Percentiles rank a stretch among this genome's conserved stretches.
Evolutionary conservation across 192 early-diverging fungal genomes (phyloP).

Genomic region (Coemansia sp.): DNA sequence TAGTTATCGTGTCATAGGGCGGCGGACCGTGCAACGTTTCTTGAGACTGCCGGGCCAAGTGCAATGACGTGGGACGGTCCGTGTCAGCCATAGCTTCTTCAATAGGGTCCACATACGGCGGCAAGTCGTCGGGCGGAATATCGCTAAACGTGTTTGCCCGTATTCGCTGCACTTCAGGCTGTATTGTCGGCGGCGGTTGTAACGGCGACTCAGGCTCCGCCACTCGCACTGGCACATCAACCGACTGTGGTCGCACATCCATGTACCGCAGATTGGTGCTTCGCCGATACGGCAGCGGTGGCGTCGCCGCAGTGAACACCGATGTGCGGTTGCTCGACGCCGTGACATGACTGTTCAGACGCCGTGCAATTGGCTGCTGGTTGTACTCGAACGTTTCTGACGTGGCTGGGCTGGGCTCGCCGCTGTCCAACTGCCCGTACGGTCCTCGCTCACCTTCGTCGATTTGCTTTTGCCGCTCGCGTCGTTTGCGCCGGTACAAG

Average conservation of each 20-base stretch:
- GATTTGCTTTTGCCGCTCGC: not conserved
- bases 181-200: constrained; percentile 9
- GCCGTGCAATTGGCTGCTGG: constrained; percentile 6
- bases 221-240: not conserved
- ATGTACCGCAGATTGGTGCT: not conserved
- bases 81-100: constrained; percentile 34
- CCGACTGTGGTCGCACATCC: not conserved
- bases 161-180: constrained; percentile 13
- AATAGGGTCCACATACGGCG: constrained; percentile 51
- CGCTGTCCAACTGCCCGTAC: constrained; percentile 16
- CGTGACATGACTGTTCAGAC: not conserved
- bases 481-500: constrained; percentile 7
- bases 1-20: constrained; percentile 31
- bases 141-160: constrained; percentile 43
- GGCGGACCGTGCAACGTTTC: constrained; percentile 18
- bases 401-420: constrained; percentile 6
- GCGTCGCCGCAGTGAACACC: constrained; percentile 4
- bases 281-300: constrained; percentile 5
- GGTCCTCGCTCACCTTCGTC: not conserved
- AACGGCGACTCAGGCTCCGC: not conserved
- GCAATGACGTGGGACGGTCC: not conserved
- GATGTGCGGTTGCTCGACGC: constrained; percentile 6
- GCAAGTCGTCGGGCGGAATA: constrained; percentile 37
- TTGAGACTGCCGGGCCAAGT: constrained; percentile 1
- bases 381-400: constrained; percentile 8